Conservation (phyloP, 768 basidiomycete genomes). For the Trametes gibbosa region DNA sequence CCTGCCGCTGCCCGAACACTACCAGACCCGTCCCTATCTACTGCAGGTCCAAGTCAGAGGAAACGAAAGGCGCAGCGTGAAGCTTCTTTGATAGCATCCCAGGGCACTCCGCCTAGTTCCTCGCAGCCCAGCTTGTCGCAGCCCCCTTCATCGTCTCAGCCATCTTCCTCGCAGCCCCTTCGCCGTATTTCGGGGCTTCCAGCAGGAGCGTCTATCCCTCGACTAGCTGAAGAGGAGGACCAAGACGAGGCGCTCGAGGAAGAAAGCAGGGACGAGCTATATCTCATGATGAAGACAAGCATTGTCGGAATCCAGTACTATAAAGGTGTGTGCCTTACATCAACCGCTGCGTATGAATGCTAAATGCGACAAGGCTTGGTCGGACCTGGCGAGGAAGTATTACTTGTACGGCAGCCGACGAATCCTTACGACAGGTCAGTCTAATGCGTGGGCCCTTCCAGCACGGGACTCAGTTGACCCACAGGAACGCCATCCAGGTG, state of each 20-base stretch:
- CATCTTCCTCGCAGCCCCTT: constrained; percentile 13
- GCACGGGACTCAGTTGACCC: neutral
- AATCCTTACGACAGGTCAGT: constrained; percentile 67
- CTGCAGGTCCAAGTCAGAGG: constrained; percentile 33
- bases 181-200: constrained; percentile 19
- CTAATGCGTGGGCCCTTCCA: neutral
- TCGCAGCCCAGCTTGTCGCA: constrained; percentile 20
- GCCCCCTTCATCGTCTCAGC: constrained; percentile 5
- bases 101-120: constrained; percentile 17
- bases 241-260: constrained; percentile 41
- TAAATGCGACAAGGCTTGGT: constrained; percentile 57
- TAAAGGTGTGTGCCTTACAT: constrained; percentile 40
- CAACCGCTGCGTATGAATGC: neutral
- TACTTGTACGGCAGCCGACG: constrained; percentile 59
- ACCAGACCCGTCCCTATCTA: constrained; percentile 7
- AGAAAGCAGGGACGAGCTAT: constrained; percentile 64
- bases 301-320: constrained; percentile 89
- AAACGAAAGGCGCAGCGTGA: constrained; percentile 44
- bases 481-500: constrained; percentile 78
- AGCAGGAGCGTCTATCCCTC: constrained; percentile 16
- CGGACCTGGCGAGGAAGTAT: constrained; percentile 74
- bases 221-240: constrained; percentile 35
- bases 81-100: constrained; percentile 13
- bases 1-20: constrained; percentile 41
- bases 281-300: constrained; percentile 53